Evolutionary conservation across 768 basidiomycete species (phyloP), one percentile per base, ranked within the genome.

Genomic region (Coprinopsis sp.): DNA sequence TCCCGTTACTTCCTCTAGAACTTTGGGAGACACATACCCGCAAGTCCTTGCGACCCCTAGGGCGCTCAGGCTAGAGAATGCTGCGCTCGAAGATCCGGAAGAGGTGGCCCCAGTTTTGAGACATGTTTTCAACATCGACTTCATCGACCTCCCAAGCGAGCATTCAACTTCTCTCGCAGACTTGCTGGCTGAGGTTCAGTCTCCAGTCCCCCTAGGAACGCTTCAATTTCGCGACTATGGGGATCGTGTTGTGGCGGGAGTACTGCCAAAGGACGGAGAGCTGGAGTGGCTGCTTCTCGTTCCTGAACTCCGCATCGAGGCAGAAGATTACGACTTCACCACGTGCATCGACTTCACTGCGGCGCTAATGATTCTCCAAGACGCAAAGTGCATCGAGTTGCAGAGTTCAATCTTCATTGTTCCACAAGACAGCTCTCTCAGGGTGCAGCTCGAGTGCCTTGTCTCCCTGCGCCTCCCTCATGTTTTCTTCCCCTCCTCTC

Each of bases 111-210:
- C 62, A 8, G 52, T 64, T n/a, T 47, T 64, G 33, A 58, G 54
- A n/a, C 67, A 70, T 52, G 52, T 58, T 7, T 58, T 78, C 38
- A 61, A 72, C 31, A 62, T 81, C 42, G 64, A 66, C n/a, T 80
- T 73, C 52, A 66, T 65, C 6, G 51, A 49, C 23, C 44, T 34
- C 45, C 4, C 8, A 21, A 39, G 14, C 65, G 65, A 46, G 66
- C 68, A 49, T 45, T 53, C 29, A 54, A 55, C 4, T 51, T n/a
- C n/a, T n/a, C n/a, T 72, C 4, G 28, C 42, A 13, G 49, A 62
- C 7, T 50, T 60, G 6, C 33, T 73, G 13, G 46, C 51, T 18
- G 45, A 54, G 4, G 38, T 67, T 6, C 57, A 55, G 38, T 49
- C 33, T 21, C 41, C 54, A 3, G 54, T 64, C 8, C 49, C 59